Evolutionary conservation across 148 eudicot species (phyloP).

Genomic region (Euryodendron excelsum): DNA sequence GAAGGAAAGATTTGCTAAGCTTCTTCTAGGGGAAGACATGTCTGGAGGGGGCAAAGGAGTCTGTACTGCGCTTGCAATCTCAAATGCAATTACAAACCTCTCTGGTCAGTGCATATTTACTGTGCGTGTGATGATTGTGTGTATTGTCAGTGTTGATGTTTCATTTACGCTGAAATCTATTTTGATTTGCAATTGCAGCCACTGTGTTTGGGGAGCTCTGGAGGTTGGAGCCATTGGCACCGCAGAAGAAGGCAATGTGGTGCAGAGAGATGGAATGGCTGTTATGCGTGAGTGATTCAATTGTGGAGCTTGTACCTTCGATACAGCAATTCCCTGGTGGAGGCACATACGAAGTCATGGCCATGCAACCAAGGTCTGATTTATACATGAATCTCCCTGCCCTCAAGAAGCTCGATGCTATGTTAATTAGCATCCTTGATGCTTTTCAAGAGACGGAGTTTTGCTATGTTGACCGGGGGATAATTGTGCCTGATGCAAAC

Average conservation of each 20-base stretch:
- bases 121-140: neutral
- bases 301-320: slow-evolving; percentile 89
- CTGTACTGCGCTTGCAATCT: slow-evolving; percentile 90
- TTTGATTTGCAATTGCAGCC: slow-evolving; percentile 39
- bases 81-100: slow-evolving; percentile 94
- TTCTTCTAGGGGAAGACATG: slow-evolving; percentile 96
- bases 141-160: neutral
- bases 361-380: slow-evolving; percentile 79
- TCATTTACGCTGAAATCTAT: neutral
- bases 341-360: slow-evolving; percentile 84
- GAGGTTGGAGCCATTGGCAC: slow-evolving; percentile 89
- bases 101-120: slow-evolving; percentile 48
- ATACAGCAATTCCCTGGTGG: slow-evolving; percentile 79
- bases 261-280: slow-evolving; percentile 96
- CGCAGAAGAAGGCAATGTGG: slow-evolving; percentile 84
- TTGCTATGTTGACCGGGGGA: slow-evolving; percentile 68
- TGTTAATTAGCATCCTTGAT: slow-evolving; percentile 79
- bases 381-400: slow-evolving; percentile 87
- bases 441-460: slow-evolving; percentile 85
- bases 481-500: slow-evolving; percentile 45
- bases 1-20: slow-evolving; percentile 97
- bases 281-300: slow-evolving; percentile 83
- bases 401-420: slow-evolving; percentile 79
- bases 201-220: slow-evolving; percentile 89
- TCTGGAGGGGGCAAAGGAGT: slow-evolving; percentile 99